Evolutionary conservation across 805 yeast genomes (phyloP), one percentile per base, ranked within the genome.

Genomic region (Wickerhamomyces rabaulensis): DNA sequence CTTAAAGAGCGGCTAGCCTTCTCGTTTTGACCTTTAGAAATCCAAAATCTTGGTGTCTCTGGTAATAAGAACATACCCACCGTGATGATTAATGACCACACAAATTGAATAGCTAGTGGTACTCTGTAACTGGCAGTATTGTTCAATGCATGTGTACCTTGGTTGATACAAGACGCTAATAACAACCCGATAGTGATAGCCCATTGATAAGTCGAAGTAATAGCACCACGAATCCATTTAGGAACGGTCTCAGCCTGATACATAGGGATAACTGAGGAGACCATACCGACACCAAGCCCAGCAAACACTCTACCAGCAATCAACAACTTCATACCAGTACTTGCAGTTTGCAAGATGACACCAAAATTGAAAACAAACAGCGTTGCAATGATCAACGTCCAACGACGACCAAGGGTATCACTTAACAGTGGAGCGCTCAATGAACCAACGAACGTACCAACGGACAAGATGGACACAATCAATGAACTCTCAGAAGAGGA

Each of bases 221-320:
- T 72, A 17, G 89, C 78, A 55, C 95, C 95, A 68, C 95, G 74
- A 42, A 86, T 78, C 74, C 85, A 81, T 56, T 76, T 80, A 23
- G 94, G 94, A 16, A 89, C 78, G 33, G 87, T 82, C 64, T 86
- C 95, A 26, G 91, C 84, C 68, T 84, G 87, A 62, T 85, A 86
- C 52, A 86, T 64, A 22, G 91, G 89, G 31, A 86, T 84, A 50
- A 80, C 73, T 23, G 90, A 84, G 25, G 91, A 81, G 19, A 84
- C 71, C 26, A 79, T 71, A 51, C 95, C 95, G 48, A 86, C 86
- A 43, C 89, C 87, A 7, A 82, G 52, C 26, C 91, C 94, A 20
- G 86, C 81, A 52, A 86, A 68, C 22, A 77, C 76, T 58, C 92
- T 73, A 39, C 92, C 92, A 15, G 77, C 80, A 53, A 82, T 76